These are phyloP conservation scores for Flaveria bidentis DNA, from an alignment of 129 eudicot species.

Conservation along the genomic window DNA sequence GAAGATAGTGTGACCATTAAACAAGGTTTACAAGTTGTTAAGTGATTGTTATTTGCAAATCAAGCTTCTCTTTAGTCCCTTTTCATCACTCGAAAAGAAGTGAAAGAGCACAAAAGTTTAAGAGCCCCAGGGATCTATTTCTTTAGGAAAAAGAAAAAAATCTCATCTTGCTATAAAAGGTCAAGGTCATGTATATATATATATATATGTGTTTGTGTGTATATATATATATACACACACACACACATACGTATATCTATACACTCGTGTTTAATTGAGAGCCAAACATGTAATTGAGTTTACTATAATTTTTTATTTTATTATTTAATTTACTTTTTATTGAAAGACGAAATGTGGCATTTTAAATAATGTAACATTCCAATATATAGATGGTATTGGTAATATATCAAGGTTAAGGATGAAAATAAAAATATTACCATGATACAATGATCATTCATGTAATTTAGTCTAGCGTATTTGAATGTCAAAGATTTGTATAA, in stretches of 20 bases:
- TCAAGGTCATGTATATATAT: neutral
- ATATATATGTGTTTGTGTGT: too few species aligned
- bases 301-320: too few species aligned
- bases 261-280: neutral
- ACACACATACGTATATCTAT: neutral
- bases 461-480: neutral
- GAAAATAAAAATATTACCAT: too few species aligned
- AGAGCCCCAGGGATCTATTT: constrained; percentile 29
- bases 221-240: neutral
- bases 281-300: neutral
- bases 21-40: constrained; percentile 41
- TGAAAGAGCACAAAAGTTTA: constrained; percentile 39
- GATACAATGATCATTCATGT: neutral
- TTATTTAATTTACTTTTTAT: too few species aligned
- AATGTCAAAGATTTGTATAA: too few species aligned
- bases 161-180: constrained; percentile 5
- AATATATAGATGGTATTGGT: too few species aligned
- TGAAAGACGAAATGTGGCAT: too few species aligned
- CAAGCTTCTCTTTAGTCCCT: constrained; percentile 47
- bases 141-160: constrained; percentile 38
- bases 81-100: constrained; percentile 40
- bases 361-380: too few species aligned
- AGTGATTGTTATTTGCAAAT: constrained; percentile 44
- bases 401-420: too few species aligned
- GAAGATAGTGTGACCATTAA: constrained; percentile 51